Evolutionary conservation across 805 yeast genomes (phyloP), one percentile per base, ranked within the genome.

Genomic region (Kurtzmaniella fragi): DNA sequence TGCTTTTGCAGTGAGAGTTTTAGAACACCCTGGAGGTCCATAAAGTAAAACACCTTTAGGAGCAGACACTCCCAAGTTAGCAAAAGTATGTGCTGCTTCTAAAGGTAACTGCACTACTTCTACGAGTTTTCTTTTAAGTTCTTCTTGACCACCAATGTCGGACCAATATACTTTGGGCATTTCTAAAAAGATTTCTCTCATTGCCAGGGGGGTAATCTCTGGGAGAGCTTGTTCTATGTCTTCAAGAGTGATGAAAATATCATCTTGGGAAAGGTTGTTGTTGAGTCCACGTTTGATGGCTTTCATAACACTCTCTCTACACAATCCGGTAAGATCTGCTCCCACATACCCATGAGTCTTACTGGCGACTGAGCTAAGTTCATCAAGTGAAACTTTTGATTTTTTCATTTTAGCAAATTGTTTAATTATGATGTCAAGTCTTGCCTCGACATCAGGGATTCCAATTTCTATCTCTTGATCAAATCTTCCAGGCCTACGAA

Each of bases 1-100:
- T 0, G 97, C 97, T 54, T 91, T 91, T 2, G 97, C 98, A 0
- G 95, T 87, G 44, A 91, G 62, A 0, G 99, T 91, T 53, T 91
- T 91, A 9, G 97, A 90, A 65, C 98, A 91, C 12, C 99, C 99
- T 0, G 99, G 98, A 1, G 99, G 99, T 0, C 99, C 99, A 59
- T 93, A 93, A 15, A 93, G 67, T 34, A 93, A 61, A 1, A 93
- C 84, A 28, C 99, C 99, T 48, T 87, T 84, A 3, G 99, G 99
- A 0, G 98, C 89, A 32, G 77, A 69, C 3, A 93, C 82, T 0
- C 98, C 98, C 11, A 93, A 68, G 31, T 75, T 67, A 14, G 69
- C 68, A 57, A 93, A 93, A 0, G 95, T 73, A 1, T 79, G 89
- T 0, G 85, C 73, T 2, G 93, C 91, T 41, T 82, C 83, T 23